Conservation (phyloP, 495 filamentous ascomycete species). For the Entonaema liquescens region DNA sequence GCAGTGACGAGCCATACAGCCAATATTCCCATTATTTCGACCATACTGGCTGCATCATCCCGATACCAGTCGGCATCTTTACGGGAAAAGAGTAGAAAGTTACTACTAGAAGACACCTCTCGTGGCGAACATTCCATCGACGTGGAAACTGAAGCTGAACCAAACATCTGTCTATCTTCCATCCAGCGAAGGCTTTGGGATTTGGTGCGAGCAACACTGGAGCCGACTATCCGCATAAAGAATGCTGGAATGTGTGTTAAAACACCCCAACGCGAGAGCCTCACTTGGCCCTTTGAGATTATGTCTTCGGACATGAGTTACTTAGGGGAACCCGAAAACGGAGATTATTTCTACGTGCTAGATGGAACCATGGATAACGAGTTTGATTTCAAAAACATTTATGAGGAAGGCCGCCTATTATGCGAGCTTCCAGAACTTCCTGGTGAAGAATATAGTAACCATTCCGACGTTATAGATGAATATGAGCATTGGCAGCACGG, state of each 20-base stretch:
- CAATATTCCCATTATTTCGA: conserved; percentile 35
- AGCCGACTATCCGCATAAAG: conserved; percentile 27
- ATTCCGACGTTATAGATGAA: background rate
- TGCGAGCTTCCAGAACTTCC: background rate
- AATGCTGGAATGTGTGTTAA: background rate
- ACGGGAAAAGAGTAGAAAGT: conserved; percentile 25
- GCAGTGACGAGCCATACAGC: conserved; percentile 33
- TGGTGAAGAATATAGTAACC: background rate
- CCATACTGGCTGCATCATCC: conserved; percentile 36
- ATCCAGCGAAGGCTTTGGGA: conserved; percentile 39
- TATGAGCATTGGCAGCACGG: conserved; percentile 1
- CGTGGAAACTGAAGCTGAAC: background rate
- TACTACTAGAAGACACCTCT: conserved; percentile 3
- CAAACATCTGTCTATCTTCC: conserved; percentile 3
- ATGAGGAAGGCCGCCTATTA: background rate
- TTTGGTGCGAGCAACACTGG: conserved; percentile 29
- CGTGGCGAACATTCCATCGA: background rate
- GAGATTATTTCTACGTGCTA: background rate
- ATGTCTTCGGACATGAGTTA: background rate
- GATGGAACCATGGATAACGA: background rate
- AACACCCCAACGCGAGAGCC: background rate
- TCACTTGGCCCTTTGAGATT: background rate
- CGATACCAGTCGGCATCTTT: conserved; percentile 34
- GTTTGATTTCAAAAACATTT: background rate
- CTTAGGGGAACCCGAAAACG: conserved; percentile 7